Evolutionary conservation across 2,329 filamentous ascomycete genomes (phyloP), one percentile per base, ranked within the genome.

Genomic region (Fusarium anguioides): DNA sequence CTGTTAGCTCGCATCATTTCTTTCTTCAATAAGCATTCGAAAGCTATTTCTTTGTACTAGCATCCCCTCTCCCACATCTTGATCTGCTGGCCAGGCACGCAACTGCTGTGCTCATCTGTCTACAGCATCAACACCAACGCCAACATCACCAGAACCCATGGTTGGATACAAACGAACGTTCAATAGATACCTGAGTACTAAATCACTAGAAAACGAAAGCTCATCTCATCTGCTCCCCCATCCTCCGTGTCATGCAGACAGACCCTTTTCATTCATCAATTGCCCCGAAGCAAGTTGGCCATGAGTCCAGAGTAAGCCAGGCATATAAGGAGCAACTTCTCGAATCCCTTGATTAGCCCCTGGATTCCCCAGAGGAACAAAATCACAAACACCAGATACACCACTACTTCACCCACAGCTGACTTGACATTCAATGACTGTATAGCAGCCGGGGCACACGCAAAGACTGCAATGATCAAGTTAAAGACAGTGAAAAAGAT

Each of bases 321-420:
- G 14, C 45, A 62, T 4, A 36, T 31, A 36, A 66, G 26, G 15
- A 66, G 39, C 7, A 54, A 24, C 35, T 52, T 66, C 33, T 63
- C 62, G n/a, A 57, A 45, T 12, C 47, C 46, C 10, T 15, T 10
- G n/a, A 63, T 15, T 8, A 66, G 46, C 6, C 35, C 50, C 29
- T 66, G 56, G 11, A 14, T 41, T 21, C 58, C 6, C 54, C 44
- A 66, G 27, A 56, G 57, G 39, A 66, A 66, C 6, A 18, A 33
- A 26, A 66, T 62, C 12, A 66, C 56, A 37, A 66, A 66, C 8
- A 53, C 46, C 9, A 66, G 57, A 35, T 66, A 66, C 5, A 49
- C 58, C 20, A 29, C 62, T 8, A 66, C 56, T 27, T 66, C 63
- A 3, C 50, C 62, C 6, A 18, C n/a, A 17, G 45, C 29, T 14